Conservation (phyloP, 1,284 basidiomycete genomes). For the Irpex sp. region DNA sequence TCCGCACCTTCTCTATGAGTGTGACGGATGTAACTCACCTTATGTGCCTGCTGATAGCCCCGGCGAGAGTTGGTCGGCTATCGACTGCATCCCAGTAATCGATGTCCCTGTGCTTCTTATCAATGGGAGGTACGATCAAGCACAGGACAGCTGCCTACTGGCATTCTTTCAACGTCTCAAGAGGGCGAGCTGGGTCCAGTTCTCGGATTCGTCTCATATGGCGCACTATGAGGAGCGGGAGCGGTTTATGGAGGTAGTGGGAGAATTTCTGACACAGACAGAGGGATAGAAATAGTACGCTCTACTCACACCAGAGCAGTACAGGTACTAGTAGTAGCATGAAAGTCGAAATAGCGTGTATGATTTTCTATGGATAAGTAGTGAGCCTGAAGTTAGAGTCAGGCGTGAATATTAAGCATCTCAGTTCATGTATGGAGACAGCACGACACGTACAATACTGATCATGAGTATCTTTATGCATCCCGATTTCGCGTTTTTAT, state of each 20-base stretch:
- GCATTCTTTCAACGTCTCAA: conserved; percentile 21
- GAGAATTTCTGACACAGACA: conserved; percentile 13
- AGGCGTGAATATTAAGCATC: too few relatives aligned
- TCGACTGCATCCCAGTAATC: conserved; percentile 22
- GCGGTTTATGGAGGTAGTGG: conserved; percentile 16
- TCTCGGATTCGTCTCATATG: conserved; percentile 22
- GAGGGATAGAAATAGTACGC: neutral
- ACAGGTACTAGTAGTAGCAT: too few relatives aligned
- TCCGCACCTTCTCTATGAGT: too few relatives aligned
- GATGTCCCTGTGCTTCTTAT: conserved; percentile 24
- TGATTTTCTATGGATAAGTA: too few relatives aligned
- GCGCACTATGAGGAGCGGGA: conserved; percentile 25
- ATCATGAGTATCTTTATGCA: too few relatives aligned
- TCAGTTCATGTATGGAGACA: too few relatives aligned
- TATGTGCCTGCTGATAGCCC: neutral
- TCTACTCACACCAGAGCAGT: neutral
- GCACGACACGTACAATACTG: too few relatives aligned
- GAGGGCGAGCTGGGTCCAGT: conserved; percentile 23
- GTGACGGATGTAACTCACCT: neutral
- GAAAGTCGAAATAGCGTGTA: too few relatives aligned
- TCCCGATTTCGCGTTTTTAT: too few relatives aligned
- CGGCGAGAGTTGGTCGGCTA: conserved; percentile 22
- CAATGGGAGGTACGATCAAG: conserved; percentile 23
- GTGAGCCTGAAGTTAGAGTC: too few relatives aligned
- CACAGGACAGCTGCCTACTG: conserved; percentile 21